A percentile compares a stretch with the other conserved stretches of the same genome.
Conservation (phyloP, 228 moss, liverwort and hornwort species). For the Sphagnum fallax region DNA sequence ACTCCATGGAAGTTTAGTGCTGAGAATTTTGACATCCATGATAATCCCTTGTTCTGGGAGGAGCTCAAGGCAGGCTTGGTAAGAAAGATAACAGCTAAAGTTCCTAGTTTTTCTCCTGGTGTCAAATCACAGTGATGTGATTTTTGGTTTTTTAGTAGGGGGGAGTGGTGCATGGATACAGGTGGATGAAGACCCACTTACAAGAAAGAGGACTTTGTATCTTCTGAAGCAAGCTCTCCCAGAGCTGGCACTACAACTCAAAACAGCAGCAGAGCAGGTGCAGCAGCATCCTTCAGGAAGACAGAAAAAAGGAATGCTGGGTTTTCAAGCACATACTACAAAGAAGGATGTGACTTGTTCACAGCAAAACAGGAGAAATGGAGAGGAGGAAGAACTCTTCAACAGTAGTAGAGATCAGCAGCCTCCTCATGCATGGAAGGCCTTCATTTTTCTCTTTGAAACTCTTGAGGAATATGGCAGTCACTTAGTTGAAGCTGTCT, state of each 20-base stretch:
- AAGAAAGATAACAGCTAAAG: slow-evolving; percentile 2
- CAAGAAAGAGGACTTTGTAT: slow-evolving; percentile 52
- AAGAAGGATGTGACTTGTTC: slow-evolving; percentile 33
- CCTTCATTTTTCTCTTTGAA: slow-evolving; percentile 62
- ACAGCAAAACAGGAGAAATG: slow-evolving; percentile 1
- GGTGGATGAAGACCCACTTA: slow-evolving; percentile 58
- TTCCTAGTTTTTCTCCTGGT: too few relatives aligned
- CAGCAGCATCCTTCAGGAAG: too few relatives aligned
- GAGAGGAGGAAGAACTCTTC: slow-evolving; percentile 5
- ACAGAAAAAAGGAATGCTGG: too few relatives aligned
- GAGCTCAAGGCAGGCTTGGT: slow-evolving; percentile 69
- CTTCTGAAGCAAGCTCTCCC: slow-evolving; percentile 54
- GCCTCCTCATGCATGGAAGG: slow-evolving; percentile 41
- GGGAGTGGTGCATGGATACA: slow-evolving; percentile 11
- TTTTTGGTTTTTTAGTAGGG: too few relatives aligned
- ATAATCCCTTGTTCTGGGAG: slow-evolving; percentile 68
- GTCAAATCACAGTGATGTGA: too few relatives aligned
- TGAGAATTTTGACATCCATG: slow-evolving; percentile 45
- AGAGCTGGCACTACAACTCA: slow-evolving; percentile 7
- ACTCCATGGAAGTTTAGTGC: slow-evolving; percentile 16
- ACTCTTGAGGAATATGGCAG: slow-evolving; percentile 53
- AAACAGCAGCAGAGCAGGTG: too few relatives aligned
- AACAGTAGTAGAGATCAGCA: slow-evolving; percentile 14
- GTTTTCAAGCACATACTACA: too few relatives aligned
- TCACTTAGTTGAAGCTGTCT: slow-evolving; percentile 47